Evolutionary conservation across 768 basidiomycete species (phyloP).

Genomic region (Lentinula raphanica): DNA sequence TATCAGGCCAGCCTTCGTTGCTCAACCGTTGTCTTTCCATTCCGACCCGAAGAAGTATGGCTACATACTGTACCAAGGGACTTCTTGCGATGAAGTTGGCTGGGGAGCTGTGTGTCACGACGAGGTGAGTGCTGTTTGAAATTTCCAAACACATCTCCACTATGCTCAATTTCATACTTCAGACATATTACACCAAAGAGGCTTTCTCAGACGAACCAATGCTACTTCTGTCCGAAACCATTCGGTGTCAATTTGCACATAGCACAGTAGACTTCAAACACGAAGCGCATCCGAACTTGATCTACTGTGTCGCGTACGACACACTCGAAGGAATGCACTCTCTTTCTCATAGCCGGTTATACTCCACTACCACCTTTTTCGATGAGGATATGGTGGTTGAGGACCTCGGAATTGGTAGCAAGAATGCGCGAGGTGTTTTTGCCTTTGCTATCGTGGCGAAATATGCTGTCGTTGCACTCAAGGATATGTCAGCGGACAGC

Average conservation of each 20-base stretch:
- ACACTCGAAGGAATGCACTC: constrained; percentile 38
- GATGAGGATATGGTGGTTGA: constrained; percentile 56
- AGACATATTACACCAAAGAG: constrained; percentile 89
- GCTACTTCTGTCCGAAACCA: constrained; percentile 63
- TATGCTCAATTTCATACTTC: constrained; percentile 9
- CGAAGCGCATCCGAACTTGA: constrained; percentile 63
- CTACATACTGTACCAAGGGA: constrained; percentile 77
- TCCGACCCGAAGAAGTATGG: constrained; percentile 66
- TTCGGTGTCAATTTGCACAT: constrained; percentile 86
- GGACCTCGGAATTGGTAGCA: constrained; percentile 74
- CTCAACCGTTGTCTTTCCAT: constrained; percentile 81
- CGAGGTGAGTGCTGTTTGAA: constrained; percentile 43
- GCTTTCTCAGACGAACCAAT: constrained; percentile 63
- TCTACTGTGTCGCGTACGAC: constrained; percentile 91
- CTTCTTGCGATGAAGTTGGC: constrained; percentile 47
- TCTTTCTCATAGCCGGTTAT: constrained; percentile 66
- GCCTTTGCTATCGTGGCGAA: constrained; percentile 92
- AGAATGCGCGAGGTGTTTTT: constrained; percentile 82
- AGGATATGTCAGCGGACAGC: constrained; percentile 51
- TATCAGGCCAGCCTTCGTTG: constrained; percentile 48
- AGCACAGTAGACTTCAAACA: constrained; percentile 80
- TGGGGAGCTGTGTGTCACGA: constrained; percentile 65
- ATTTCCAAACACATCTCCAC: not conserved
- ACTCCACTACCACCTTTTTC: constrained; percentile 85
- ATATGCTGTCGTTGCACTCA: constrained; percentile 87